phyloP scores from a whole-genome alignment of 495 filamentous ascomycete genomes.

The Annulohypoxylon nitens region DNA sequence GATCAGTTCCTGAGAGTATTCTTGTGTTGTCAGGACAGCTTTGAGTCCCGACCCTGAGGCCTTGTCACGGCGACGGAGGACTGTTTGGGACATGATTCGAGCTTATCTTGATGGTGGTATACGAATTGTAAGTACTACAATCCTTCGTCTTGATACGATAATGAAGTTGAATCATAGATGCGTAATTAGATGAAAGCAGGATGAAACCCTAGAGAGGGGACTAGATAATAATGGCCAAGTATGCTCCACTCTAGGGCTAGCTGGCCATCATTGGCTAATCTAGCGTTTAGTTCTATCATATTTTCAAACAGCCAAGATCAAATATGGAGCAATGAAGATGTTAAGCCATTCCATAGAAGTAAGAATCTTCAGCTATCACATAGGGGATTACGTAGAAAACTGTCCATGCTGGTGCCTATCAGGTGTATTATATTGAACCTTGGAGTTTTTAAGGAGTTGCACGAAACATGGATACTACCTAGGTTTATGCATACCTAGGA shows the following conservation, averaged over 20 bases:
- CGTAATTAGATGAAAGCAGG: background rate
- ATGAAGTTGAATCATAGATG: background rate
- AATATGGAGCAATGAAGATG: background rate
- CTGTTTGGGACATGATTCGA: slow-evolving; percentile 27
- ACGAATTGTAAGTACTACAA: background rate
- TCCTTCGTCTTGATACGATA: background rate
- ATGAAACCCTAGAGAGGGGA: background rate
- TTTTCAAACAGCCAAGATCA: background rate
- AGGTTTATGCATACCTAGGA: too few relatives aligned
- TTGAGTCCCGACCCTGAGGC: slow-evolving; percentile 36
- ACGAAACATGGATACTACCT: too few relatives aligned
- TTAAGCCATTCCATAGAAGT: background rate
- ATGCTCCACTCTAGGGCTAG: background rate
- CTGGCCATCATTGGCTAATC: background rate
- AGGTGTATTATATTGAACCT: too few relatives aligned
- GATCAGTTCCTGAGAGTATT: slow-evolving; percentile 1
- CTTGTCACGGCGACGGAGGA: slow-evolving; percentile 39
- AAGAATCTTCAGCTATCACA: background rate
- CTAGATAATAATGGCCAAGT: background rate
- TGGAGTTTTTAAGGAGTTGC: too few relatives aligned
- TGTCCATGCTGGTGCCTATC: too few relatives aligned
- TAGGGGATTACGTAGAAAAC: background rate
- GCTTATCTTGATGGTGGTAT: background rate
- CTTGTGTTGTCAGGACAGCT: slow-evolving; percentile 29
- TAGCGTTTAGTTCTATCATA: background rate